Evolutionary conservation across 2,329 filamentous ascomycete species (phyloP), one percentile per base, ranked within the genome.

Genomic region (Zopfia rhizophila): DNA sequence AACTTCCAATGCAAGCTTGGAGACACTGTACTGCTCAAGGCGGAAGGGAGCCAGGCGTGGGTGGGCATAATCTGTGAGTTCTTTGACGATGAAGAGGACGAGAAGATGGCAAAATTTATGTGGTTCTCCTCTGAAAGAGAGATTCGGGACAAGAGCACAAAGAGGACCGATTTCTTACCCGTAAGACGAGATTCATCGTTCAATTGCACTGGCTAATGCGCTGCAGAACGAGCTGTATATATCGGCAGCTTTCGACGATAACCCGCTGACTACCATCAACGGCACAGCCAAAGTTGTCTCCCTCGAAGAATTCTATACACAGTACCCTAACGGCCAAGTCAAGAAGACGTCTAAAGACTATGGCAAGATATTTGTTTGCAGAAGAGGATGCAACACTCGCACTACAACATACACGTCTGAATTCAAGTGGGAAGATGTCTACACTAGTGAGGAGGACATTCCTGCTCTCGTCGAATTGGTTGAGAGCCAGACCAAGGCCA

Each of bases 41-140:
- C 92, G 1, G 90, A 95, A 27, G 91, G 90, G 28, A 90, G 90
- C 55, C 91, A 95, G 62, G 89, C 91, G 8, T 99, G 94, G 92
- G 89, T 95, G 3, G 94, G 90, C 23, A 85, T 99, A 51, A 88
- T 97, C 39, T 88, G 87, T 61, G 86, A 90, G 30, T 96, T 99
- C 57, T 68, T 86, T 27, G 86, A 93, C 32, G 83, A 86, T 22
- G 86, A 88, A 32, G 63, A 70, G 10, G 86, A 85, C 3, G 77
- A 79, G 52, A 97, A 91, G 78, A 85, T 87, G 18, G 93, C 89
- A 43, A 89, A 88, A 53, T 94, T 99, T 65, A 87, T 97, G 81
- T 99, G 94, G 94, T 97, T 99, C 68, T 91, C 90, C 0, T 91
- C 90, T 0, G 89, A 96, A 61, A 89, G 88, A 63, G 93, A 97